These are phyloP conservation scores for Cajanus cajan DNA, from an alignment of 306 rosid species.

Conservation along the genomic window DNA sequence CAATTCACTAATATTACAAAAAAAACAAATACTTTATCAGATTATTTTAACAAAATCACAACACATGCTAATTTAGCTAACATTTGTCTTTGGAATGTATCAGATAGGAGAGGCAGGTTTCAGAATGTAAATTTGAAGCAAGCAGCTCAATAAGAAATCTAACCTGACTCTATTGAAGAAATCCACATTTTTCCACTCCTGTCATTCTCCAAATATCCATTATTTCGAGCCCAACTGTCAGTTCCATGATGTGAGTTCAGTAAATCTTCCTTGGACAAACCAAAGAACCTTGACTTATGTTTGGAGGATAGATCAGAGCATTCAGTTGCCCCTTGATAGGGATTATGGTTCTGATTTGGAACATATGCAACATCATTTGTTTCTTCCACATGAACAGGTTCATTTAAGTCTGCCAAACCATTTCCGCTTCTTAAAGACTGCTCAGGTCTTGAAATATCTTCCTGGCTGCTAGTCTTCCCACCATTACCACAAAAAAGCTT, in stretches of 20 bases:
- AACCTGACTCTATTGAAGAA: conserved; percentile 74
- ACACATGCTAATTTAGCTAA: neutral
- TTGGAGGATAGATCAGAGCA: conserved; percentile 43
- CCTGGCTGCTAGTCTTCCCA: conserved; percentile 46
- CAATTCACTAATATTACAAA: neutral
- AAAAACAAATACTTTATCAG: neutral
- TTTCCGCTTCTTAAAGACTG: conserved; percentile 40
- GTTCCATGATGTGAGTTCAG: conserved; percentile 46
- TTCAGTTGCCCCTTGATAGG: conserved; percentile 45
- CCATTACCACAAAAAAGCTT: conserved; percentile 41
- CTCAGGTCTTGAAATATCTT: conserved; percentile 49
- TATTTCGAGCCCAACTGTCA: conserved; percentile 39
- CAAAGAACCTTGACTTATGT: conserved; percentile 45
- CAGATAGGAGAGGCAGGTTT: neutral
- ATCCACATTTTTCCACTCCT: conserved; percentile 55
- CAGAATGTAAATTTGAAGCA: conserved; percentile 16
- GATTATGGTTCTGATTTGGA: conserved; percentile 39
- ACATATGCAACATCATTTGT: conserved; percentile 43
- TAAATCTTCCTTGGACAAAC: conserved; percentile 52
- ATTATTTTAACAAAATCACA: neutral
- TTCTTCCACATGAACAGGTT: conserved; percentile 78
- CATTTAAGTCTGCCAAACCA: conserved; percentile 85
- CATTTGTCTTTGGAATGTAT: neutral
- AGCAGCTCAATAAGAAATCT: conserved; percentile 17
- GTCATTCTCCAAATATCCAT: conserved; percentile 44